phyloP scores from a whole-genome alignment of 352 stramenopile genomes.

The Pythium pyrilobum region DNA sequence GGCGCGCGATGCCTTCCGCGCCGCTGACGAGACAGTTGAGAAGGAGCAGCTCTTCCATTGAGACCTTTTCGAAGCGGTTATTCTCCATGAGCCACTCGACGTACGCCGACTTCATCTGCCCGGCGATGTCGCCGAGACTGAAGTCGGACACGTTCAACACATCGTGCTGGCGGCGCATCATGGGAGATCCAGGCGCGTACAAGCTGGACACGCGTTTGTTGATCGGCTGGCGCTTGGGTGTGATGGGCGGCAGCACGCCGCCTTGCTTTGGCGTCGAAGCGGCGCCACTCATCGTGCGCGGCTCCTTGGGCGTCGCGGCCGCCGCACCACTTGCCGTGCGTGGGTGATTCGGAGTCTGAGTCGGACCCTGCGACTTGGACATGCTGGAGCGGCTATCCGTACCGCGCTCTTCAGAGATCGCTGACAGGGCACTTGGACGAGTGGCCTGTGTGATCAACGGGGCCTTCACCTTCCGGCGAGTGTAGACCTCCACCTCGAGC shows the following conservation, averaged over 20 bases:
- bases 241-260: background rate
- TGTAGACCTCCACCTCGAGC: constrained; percentile 72
- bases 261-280: constrained; percentile 1
- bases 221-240: constrained; percentile 14
- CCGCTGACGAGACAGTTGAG: constrained; percentile 82
- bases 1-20: constrained; percentile 67
- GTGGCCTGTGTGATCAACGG: background rate
- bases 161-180: constrained; percentile 71
- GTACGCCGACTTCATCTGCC: constrained; percentile 68
- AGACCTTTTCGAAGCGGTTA: constrained; percentile 64
- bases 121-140: constrained; percentile 57
- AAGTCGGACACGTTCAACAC: constrained; percentile 82
- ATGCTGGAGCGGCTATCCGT: background rate
- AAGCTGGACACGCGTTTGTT: background rate
- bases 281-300: background rate
- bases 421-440: background rate
- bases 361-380: background rate
- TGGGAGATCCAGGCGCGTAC: constrained; percentile 29
- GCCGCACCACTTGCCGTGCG: background rate
- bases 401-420: constrained; percentile 5
- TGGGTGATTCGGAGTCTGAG: background rate
- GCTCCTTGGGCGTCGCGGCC: background rate
- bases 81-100: constrained; percentile 78
- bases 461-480: constrained; percentile 28
- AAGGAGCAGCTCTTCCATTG: constrained; percentile 77